phyloP scores from a whole-genome alignment of 495 filamentous ascomycete species.

The Penicillium lividum region DNA sequence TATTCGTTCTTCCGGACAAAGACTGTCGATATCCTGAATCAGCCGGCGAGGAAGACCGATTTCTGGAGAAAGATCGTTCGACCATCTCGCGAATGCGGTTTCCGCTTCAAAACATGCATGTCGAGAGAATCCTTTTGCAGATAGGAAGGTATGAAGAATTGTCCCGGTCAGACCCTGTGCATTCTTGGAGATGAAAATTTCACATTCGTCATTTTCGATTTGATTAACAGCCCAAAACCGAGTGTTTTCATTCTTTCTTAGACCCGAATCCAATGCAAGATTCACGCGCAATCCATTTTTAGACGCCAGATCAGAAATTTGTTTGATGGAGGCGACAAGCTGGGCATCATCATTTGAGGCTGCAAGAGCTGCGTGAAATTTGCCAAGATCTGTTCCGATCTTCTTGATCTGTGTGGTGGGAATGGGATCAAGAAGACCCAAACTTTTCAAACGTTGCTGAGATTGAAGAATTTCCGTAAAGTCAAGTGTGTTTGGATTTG shows the following conservation, averaged over 20 bases:
- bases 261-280: constrained; percentile 56
- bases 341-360: constrained; percentile 19
- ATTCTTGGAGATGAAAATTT: constrained; percentile 58
- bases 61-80: constrained; percentile 32
- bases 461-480: constrained; percentile 53
- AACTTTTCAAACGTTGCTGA: constrained; percentile 48
- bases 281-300: constrained; percentile 38
- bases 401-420: constrained; percentile 36
- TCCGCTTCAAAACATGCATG: constrained; percentile 56
- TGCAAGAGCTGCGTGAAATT: constrained; percentile 34
- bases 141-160: constrained; percentile 59
- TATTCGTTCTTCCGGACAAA: constrained; percentile 54
- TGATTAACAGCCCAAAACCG: constrained; percentile 61
- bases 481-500: constrained; percentile 41
- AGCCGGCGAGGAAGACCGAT: constrained; percentile 47
- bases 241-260: constrained; percentile 45
- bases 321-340: constrained; percentile 30
- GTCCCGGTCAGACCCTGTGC: constrained; percentile 50
- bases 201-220: constrained; percentile 41
- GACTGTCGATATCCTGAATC: constrained; percentile 52
- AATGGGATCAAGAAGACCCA: constrained; percentile 50
- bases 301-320: constrained; percentile 33
- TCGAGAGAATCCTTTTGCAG: constrained; percentile 48
- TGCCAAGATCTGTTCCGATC: constrained; percentile 32
- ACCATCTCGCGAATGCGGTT: constrained; percentile 43